A percentile compares a stretch with the other conserved stretches of the same genome.
phyloP scores from a whole-genome alignment of 1,284 basidiomycete genomes.

The Grifola frondosa region DNA sequence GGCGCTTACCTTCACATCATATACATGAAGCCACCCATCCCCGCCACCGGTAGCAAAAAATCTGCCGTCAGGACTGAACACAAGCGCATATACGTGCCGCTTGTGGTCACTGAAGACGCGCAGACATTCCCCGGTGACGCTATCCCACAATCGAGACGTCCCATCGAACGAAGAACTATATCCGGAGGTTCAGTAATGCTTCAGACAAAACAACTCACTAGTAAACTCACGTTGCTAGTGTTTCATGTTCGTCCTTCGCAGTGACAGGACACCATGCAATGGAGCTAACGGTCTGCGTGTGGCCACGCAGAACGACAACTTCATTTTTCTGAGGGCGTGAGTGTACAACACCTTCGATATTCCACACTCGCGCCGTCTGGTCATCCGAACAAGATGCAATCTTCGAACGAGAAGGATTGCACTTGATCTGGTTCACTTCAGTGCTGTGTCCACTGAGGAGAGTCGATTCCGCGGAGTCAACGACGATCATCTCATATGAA shows the following conservation, averaged over 20 bases:
- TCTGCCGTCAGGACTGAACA: slow-evolving; percentile 65
- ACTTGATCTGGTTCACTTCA: slow-evolving; percentile 79
- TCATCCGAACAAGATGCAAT: slow-evolving; percentile 83
- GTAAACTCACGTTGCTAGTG: slow-evolving; percentile 62
- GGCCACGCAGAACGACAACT: slow-evolving; percentile 56
- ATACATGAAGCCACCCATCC: slow-evolving; percentile 61
- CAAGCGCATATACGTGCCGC: slow-evolving; percentile 63
- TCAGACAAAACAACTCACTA: neutral
- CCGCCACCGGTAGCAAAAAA: slow-evolving; percentile 60
- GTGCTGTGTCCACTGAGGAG: slow-evolving; percentile 63
- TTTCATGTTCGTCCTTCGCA: slow-evolving; percentile 46
- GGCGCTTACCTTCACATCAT: slow-evolving; percentile 44
- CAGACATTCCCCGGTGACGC: slow-evolving; percentile 69
- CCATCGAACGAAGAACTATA: slow-evolving; percentile 73
- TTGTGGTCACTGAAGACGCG: slow-evolving; percentile 65
- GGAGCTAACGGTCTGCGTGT: slow-evolving; percentile 64
- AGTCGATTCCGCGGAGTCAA: no score
- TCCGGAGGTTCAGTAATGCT: neutral
- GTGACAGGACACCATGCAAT: slow-evolving; percentile 70
- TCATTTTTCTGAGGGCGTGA: slow-evolving; percentile 35
- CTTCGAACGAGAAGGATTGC: slow-evolving; percentile 61
- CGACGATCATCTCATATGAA: no score
- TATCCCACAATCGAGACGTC: slow-evolving; percentile 77
- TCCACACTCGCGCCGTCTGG: slow-evolving; percentile 74
- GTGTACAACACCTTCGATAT: slow-evolving; percentile 43